A percentile compares a stretch with the other conserved stretches of the same genome.
These are phyloP conservation scores for Ceratocystis diversiconidia DNA, from an alignment of 2,329 filamentous ascomycete genomes.

Conservation along the genomic window DNA sequence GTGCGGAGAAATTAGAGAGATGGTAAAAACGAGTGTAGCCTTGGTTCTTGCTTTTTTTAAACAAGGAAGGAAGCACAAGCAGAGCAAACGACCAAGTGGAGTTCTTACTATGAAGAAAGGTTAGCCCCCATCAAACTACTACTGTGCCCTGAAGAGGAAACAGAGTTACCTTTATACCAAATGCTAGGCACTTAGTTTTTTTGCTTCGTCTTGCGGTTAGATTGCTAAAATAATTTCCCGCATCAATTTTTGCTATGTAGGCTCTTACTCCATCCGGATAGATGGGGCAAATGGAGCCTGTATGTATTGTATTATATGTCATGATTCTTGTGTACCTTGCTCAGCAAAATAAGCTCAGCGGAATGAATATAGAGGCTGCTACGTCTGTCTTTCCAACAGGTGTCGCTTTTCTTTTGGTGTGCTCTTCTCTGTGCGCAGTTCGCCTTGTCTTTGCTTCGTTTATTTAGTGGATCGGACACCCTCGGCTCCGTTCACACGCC, in stretches of 20 bases:
- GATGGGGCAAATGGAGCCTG: not conserved
- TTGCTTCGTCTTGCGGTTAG: not conserved
- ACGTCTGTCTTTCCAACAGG: not conserved
- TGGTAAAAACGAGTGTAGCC: too few relatives aligned
- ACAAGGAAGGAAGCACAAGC: constrained; percentile 20
- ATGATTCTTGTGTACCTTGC: too few relatives aligned
- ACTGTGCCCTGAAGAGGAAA: not conserved
- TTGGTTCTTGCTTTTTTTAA: not conserved
- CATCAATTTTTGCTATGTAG: not conserved
- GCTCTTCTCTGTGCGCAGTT: not conserved
- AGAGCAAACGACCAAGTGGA: not conserved
- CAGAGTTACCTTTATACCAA: not conserved
- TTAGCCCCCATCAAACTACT: not conserved
- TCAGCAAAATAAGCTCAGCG: not conserved
- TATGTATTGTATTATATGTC: not conserved
- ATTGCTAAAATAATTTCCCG: not conserved
- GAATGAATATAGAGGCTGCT: not conserved
- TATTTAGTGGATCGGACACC: not conserved
- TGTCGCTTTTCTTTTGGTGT: not conserved
- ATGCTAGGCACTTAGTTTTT: not conserved
- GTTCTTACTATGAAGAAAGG: not conserved
- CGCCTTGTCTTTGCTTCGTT: not conserved
- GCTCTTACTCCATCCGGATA: not conserved
- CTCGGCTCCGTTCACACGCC: not conserved
- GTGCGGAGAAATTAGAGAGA: too few relatives aligned